phyloP scores from a whole-genome alignment of 768 basidiomycete genomes.

The Pseudohyphozyma bogoriensis region DNA sequence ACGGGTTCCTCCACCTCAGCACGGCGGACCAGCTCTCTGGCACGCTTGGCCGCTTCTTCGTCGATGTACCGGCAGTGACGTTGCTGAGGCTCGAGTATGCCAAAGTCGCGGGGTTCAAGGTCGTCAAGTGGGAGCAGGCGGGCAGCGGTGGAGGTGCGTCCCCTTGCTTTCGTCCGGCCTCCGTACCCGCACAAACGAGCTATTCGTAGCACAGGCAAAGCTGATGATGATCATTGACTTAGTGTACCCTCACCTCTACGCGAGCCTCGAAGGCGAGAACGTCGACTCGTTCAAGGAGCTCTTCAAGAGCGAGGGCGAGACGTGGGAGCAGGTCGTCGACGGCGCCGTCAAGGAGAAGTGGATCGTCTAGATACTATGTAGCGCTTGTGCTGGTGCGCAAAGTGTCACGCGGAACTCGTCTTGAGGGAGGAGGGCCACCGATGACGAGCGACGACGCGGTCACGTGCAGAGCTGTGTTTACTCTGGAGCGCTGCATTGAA shows the following conservation, averaged over 20 bases:
- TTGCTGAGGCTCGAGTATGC: conserved; percentile 34
- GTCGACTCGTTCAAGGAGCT: conserved; percentile 36
- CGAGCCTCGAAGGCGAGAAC: conserved; percentile 37
- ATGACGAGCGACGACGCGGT: too few species aligned
- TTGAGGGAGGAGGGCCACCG: too few species aligned
- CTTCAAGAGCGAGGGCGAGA: conserved; percentile 13
- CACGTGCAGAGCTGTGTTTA: too few species aligned
- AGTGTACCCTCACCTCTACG: conserved; percentile 38
- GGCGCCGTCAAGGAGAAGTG: conserved; percentile 31
- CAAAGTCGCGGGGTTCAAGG: conserved; percentile 34
- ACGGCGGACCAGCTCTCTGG: conserved; percentile 31
- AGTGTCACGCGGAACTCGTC: too few species aligned
- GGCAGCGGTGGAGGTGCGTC: not conserved
- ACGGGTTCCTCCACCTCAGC: conserved; percentile 39
- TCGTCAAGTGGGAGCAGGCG: conserved; percentile 35
- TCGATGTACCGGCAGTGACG: conserved; percentile 32
- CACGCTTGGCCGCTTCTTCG: conserved; percentile 38
- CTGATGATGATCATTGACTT: not conserved
- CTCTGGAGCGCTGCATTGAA: too few species aligned
- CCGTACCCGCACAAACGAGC: too few species aligned
- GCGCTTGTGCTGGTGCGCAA: too few species aligned
- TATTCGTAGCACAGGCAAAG: too few species aligned
- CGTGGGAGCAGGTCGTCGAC: conserved; percentile 32
- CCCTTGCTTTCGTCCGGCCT: too few species aligned
- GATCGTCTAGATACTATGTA: too few species aligned